Percentiles rank a stretch among this genome's conserved stretches.
Conservation (phyloP, 1,139 yeast genomes). For the Pichia sp. region DNA sequence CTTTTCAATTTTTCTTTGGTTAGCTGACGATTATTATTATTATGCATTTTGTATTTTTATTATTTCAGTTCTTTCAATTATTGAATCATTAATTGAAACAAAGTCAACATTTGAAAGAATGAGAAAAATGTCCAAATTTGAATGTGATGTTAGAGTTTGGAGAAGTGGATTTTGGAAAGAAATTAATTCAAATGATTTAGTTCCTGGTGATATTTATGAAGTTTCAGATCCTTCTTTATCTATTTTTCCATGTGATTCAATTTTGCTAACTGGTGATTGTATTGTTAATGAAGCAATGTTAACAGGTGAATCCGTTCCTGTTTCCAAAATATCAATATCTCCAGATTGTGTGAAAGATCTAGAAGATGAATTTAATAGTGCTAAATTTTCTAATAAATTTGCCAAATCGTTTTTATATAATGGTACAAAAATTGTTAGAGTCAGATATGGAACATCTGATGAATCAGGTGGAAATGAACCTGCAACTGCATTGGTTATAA, state of each 20-base stretch:
- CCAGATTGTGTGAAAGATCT: conserved; percentile 54
- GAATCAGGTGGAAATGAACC: conserved; percentile 46
- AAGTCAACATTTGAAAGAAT: conserved; percentile 66
- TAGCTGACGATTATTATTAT: conserved; percentile 84
- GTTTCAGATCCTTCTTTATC: conserved; percentile 76
- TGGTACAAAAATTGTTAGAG: conserved; percentile 85
- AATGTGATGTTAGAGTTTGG: conserved; percentile 81
- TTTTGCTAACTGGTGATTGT: conserved; percentile 84
- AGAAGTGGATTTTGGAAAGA: conserved; percentile 94
- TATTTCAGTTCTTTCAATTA: conserved; percentile 74
- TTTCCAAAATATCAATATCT: conserved; percentile 66
- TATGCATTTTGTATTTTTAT: conserved; percentile 89
- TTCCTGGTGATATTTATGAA: conserved; percentile 86
- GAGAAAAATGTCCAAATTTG: conserved; percentile 64
- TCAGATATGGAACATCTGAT: conserved; percentile 47
- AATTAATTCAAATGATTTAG: conserved; percentile 70
- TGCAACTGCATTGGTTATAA: conserved; percentile 79
- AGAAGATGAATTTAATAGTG: conserved; percentile 44
- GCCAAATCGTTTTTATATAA: conserved; percentile 74
- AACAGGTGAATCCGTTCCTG: conserved; percentile 92
- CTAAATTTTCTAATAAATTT: conserved; percentile 57
- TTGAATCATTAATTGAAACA: conserved; percentile 79
- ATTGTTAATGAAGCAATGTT: conserved; percentile 65
- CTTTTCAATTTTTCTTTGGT: conserved; percentile 86
- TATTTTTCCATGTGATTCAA: conserved; percentile 81